Conservation (phyloP, 2,329 filamentous ascomycete species). For the Phoma sp. region DNA sequence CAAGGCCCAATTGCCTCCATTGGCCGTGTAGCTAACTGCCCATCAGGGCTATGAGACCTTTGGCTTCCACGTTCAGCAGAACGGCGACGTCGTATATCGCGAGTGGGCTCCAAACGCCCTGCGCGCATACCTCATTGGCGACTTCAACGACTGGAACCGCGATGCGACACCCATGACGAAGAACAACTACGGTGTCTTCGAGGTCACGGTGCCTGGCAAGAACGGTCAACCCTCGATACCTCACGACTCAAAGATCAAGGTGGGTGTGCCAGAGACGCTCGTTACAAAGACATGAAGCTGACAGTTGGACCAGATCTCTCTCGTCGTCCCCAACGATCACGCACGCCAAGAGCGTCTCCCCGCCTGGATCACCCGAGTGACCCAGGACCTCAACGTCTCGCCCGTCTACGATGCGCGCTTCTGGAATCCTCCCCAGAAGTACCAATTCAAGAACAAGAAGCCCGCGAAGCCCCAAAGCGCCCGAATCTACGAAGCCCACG, state of each 20-base stretch:
- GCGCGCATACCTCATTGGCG: conserved; percentile 85
- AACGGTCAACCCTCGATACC: conserved; percentile 79
- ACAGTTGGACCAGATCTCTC: conserved; percentile 68
- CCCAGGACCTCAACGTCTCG: conserved; percentile 87
- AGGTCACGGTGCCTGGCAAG: conserved; percentile 75
- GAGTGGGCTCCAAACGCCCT: conserved; percentile 96
- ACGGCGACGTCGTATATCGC: conserved; percentile 87
- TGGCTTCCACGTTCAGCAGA: conserved; percentile 79
- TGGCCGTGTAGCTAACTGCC: conserved; percentile 24
- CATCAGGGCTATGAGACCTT: conserved; percentile 81
- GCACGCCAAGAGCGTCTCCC: conserved; percentile 82
- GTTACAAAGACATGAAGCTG: background rate
- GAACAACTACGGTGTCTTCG: conserved; percentile 84
- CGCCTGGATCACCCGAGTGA: conserved; percentile 97
- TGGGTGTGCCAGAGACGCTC: conserved; percentile 46
- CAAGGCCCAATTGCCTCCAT: background rate
- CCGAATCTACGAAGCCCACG: conserved; percentile 98
- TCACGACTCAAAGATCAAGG: conserved; percentile 97
- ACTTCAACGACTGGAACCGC: conserved; percentile 94
- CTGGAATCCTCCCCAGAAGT: conserved; percentile 91
- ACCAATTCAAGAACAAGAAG: conserved; percentile 81
- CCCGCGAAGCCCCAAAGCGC: conserved; percentile 84
- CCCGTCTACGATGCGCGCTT: conserved; percentile 94
- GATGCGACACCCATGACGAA: conserved; percentile 86
- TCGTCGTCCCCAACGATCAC: conserved; percentile 79